Conservation (phyloP, 805 yeast species). For the Allodekkera sacchari region DNA sequence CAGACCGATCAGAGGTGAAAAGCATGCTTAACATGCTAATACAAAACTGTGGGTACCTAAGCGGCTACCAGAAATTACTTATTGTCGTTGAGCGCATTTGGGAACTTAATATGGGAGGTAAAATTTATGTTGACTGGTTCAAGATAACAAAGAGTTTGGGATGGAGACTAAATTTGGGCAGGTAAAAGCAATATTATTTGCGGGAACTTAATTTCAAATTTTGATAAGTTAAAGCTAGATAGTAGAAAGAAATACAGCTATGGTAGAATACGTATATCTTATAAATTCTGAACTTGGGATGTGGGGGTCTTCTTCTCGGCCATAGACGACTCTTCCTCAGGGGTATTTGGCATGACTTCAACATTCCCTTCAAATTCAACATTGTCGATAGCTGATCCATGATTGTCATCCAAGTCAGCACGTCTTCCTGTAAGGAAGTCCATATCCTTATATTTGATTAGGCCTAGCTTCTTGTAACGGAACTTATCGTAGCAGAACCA, state of each 20-base stretch:
- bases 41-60: slow-evolving; percentile 24
- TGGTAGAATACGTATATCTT: neutral
- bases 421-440: slow-evolving; percentile 47
- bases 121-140: slow-evolving; percentile 31
- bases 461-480: slow-evolving; percentile 11
- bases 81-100: slow-evolving; percentile 26
- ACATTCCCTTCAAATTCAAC: slow-evolving; percentile 1
- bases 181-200: no score
- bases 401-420: slow-evolving; percentile 19
- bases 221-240: no score
- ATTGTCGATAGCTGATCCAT: slow-evolving; percentile 9
- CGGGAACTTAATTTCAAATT: no score
- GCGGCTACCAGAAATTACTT: slow-evolving; percentile 23
- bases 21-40: slow-evolving; percentile 20
- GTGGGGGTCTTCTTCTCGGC: slow-evolving; percentile 1
- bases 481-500: slow-evolving; percentile 19
- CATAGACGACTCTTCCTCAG: slow-evolving; percentile 1
- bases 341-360: neutral
- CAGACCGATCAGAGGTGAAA: slow-evolving; percentile 20
- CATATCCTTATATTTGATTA: slow-evolving; percentile 33
- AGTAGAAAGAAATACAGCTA: neutral
- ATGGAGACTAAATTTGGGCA: slow-evolving; percentile 25
- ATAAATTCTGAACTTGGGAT: neutral
- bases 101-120: slow-evolving; percentile 28
- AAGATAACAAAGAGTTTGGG: slow-evolving; percentile 28